Evolutionary conservation across 2,329 filamentous ascomycete genomes (phyloP).

Genomic region (Epichloe sylvatica): DNA sequence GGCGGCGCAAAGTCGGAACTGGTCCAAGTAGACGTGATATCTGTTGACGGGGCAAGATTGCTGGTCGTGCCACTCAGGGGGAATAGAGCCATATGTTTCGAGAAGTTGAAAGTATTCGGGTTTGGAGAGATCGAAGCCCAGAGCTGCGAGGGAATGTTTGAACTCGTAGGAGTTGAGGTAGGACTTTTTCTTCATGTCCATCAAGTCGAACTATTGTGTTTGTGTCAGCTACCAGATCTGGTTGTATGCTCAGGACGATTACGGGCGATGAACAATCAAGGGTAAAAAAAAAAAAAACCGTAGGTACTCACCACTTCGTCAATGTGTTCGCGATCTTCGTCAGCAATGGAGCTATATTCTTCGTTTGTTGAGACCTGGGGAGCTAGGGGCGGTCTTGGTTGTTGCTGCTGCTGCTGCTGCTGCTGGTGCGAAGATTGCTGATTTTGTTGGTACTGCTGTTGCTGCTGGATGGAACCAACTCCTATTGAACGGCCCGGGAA

Average conservation of each 20-base stretch:
- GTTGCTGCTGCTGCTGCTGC: conserved; percentile 10
- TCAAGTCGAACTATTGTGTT: conserved; percentile 62
- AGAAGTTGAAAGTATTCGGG: conserved; percentile 70
- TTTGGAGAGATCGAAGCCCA: conserved; percentile 86
- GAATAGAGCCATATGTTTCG: conserved; percentile 63
- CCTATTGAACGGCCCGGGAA: conserved; percentile 23
- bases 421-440: conserved; percentile 15
- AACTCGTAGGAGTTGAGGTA: conserved; percentile 97
- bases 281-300: not conserved
- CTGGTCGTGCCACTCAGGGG: conserved; percentile 41
- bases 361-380: conserved; percentile 24
- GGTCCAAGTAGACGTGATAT: conserved; percentile 38
- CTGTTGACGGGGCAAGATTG: conserved; percentile 29
- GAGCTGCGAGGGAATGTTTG: conserved; percentile 86
- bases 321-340: conserved; percentile 87
- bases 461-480: conserved; percentile 17
- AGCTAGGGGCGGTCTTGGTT: conserved; percentile 16
- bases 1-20: conserved; percentile 57
- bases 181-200: conserved; percentile 94
- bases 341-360: conserved; percentile 42
- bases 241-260: not conserved
- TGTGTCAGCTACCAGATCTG: not conserved
- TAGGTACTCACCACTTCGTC: conserved; percentile 67
- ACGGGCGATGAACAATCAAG: too few relatives aligned
- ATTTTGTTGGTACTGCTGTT: conserved; percentile 19